phyloP scores from a whole-genome alignment of 331 rosid species.

The Acacia concinna region DNA sequence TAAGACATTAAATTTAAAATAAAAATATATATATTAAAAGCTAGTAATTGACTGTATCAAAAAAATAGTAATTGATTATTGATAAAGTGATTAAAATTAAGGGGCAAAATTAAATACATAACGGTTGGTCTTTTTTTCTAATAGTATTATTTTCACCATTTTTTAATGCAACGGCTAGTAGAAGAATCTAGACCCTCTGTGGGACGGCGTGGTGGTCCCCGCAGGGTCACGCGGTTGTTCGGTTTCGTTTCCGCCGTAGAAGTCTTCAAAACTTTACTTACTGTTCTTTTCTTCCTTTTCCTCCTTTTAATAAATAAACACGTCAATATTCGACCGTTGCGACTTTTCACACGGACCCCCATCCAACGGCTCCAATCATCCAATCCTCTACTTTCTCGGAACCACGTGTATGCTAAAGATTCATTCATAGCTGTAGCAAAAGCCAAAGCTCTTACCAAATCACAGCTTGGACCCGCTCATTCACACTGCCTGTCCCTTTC shows the following conservation, averaged over 20 bases:
- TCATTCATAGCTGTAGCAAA: constrained; percentile 14
- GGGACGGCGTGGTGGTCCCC: constrained; percentile 35
- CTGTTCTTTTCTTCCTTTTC: not conserved
- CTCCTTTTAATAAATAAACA: not conserved
- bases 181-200: not conserved
- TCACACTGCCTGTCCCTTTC: not conserved
- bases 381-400: not conserved
- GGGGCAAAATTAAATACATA: too few relatives aligned
- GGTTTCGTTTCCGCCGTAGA: constrained; percentile 18
- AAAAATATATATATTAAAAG: too few relatives aligned
- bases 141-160: not conserved
- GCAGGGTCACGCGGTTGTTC: constrained; percentile 1
- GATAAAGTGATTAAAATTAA: not conserved
- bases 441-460: not conserved
- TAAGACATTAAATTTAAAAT: too few relatives aligned
- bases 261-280: not conserved
- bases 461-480: constrained; percentile 25
- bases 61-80: too few relatives aligned
- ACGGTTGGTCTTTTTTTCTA: too few relatives aligned
- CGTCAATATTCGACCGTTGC: constrained; percentile 35
- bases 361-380: constrained; percentile 16
- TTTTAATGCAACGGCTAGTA: constrained; percentile 21
- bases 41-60: too few relatives aligned
- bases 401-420: constrained; percentile 24
- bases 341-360: constrained; percentile 15